phyloP scores from a whole-genome alignment of 2,329 filamentous ascomycete genomes.

The Penicillium sp. region DNA sequence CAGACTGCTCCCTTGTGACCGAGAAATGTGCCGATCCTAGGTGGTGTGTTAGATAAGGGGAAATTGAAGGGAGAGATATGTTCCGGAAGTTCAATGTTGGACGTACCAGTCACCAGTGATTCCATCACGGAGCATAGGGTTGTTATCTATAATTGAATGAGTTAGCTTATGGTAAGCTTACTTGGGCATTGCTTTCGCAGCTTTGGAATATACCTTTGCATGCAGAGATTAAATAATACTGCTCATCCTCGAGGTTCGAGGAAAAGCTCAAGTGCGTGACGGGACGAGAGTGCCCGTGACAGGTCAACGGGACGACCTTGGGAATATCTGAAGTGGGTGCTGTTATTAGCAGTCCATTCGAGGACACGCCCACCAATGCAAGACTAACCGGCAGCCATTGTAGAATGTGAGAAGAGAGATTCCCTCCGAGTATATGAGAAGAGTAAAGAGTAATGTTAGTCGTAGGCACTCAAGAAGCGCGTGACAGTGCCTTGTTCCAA shows the following conservation, averaged over 20 bases:
- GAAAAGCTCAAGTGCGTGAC: constrained; percentile 93
- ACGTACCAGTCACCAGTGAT: constrained; percentile 87
- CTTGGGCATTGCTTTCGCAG: background rate
- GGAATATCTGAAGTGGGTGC: constrained; percentile 36
- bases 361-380: background rate
- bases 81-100: background rate
- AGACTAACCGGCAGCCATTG: constrained; percentile 20
- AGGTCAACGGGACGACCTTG: constrained; percentile 81
- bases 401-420: background rate
- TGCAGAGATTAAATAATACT: constrained; percentile 90
- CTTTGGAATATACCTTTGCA: constrained; percentile 68
- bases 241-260: constrained; percentile 74
- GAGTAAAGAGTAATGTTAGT: background rate
- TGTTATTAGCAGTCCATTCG: background rate
- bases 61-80: background rate
- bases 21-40: constrained; percentile 90
- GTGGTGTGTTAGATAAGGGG: constrained; percentile 13
- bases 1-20: constrained; percentile 98
- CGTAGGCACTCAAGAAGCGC: background rate
- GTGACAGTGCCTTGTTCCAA: constrained; percentile 5
- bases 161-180: constrained; percentile 2
- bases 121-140: constrained; percentile 96
- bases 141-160: constrained; percentile 67
- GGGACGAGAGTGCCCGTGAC: constrained; percentile 89
- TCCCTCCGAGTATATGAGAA: background rate